Conservation (phyloP, 176 grass and related monocot genomes). For the Ensete glaucum region DNA sequence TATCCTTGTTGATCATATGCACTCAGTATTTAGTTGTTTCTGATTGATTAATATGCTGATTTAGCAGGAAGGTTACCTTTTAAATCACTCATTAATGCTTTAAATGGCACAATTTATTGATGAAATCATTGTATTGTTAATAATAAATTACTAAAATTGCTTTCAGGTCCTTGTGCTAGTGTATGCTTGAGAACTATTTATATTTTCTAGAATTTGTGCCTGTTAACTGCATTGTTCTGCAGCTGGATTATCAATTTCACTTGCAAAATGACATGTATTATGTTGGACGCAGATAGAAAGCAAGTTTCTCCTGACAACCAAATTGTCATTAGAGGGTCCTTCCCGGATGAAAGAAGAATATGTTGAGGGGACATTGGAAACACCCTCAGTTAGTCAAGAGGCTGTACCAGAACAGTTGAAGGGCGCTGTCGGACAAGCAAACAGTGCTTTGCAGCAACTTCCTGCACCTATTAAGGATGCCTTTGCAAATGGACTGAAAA, state of each 20-base stretch:
- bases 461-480: conserved; percentile 64
- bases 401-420: conserved; percentile 77
- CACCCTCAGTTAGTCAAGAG: conserved; percentile 57
- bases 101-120: background rate
- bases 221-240: too few relatives aligned
- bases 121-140: too few relatives aligned
- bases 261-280: background rate
- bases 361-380: conserved; percentile 54
- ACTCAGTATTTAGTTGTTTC: background rate
- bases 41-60: background rate
- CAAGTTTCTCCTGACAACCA: conserved; percentile 72
- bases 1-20: too few relatives aligned
- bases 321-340: conserved; percentile 74
- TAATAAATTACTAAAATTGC: background rate
- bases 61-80: too few relatives aligned
- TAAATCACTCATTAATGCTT: background rate
- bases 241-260: background rate
- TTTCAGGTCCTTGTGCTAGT: background rate
- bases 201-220: too few relatives aligned
- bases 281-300: conserved; percentile 62
- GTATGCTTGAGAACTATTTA: background rate
- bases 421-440: conserved; percentile 53
- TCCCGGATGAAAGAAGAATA: conserved; percentile 94
- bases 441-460: conserved; percentile 65
- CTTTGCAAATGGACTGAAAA: conserved; percentile 66